Percentiles rank a stretch among this genome's conserved stretches.
phyloP scores from a whole-genome alignment of 805 yeast genomes.

The Cyberlindnera xylosilytica region DNA sequence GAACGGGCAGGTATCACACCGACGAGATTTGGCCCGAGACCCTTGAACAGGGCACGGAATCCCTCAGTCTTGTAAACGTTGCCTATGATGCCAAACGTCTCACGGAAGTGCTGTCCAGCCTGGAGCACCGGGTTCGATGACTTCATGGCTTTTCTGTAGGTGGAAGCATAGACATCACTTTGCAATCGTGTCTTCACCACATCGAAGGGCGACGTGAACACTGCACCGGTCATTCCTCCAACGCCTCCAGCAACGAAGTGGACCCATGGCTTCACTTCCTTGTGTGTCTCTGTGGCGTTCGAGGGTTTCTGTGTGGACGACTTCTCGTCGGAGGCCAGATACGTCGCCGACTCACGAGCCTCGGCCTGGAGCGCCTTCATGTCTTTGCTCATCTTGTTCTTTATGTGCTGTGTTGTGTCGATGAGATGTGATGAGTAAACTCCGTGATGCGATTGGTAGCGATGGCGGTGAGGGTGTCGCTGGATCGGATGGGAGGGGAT shows the following conservation, averaged over 20 bases:
- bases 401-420: slow-evolving; percentile 14
- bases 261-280: slow-evolving; percentile 51
- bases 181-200: slow-evolving; percentile 95
- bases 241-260: slow-evolving; percentile 89
- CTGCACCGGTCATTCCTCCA: slow-evolving; percentile 98
- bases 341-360: slow-evolving; percentile 57
- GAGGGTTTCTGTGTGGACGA: slow-evolving; percentile 45
- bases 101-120: slow-evolving; percentile 70
- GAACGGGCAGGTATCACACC: slow-evolving; percentile 99
- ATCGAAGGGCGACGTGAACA: slow-evolving; percentile 91
- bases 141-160: slow-evolving; percentile 38
- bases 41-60: slow-evolving; percentile 80
- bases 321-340: slow-evolving; percentile 70
- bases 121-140: slow-evolving; percentile 38
- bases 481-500: too few species aligned
- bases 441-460: not conserved
- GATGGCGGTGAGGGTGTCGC: too few species aligned
- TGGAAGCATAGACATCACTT: slow-evolving; percentile 70
- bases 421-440: slow-evolving; percentile 20
- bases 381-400: slow-evolving; percentile 12
- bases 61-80: slow-evolving; percentile 79
- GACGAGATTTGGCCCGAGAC: slow-evolving; percentile 92
- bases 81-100: slow-evolving; percentile 70
- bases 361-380: slow-evolving; percentile 40
- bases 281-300: slow-evolving; percentile 24